Conservation (phyloP, 139 green algal genomes). For the Zygnema circumcarinatum region DNA sequence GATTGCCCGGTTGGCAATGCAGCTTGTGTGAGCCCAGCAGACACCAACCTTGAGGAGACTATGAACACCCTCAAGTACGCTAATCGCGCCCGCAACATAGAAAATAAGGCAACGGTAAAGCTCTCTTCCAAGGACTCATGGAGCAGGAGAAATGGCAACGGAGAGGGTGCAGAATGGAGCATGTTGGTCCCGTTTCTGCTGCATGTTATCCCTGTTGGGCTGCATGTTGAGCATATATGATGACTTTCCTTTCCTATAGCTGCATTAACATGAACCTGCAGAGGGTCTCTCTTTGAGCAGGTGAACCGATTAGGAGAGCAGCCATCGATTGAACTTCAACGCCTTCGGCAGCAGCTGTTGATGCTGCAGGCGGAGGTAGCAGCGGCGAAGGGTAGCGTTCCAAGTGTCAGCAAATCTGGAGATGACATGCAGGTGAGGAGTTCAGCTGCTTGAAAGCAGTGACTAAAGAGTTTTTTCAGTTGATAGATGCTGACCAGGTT, state of each 20-base stretch:
- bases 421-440: no score
- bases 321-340: conserved; percentile 26
- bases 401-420: background rate
- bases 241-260: background rate
- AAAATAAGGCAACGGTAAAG: conserved; percentile 90
- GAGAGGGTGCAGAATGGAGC: no score
- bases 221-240: background rate
- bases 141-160: no score
- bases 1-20: background rate
- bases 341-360: conserved; percentile 76
- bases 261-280: conserved; percentile 1
- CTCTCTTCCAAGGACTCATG: background rate
- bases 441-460: no score
- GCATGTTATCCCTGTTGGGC: background rate
- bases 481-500: no score
- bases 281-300: background rate
- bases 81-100: conserved; percentile 77
- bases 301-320: conserved; percentile 33
- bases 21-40: conserved; percentile 67
- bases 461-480: no score
- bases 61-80: conserved; percentile 70
- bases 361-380: conserved; percentile 43
- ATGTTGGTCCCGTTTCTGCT: no score
- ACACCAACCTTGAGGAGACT: conserved; percentile 65
- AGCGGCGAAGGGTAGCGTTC: background rate